These are phyloP conservation scores for Colletotrichum simmondsii DNA, from an alignment of 2,329 filamentous ascomycete species.

Conservation along the genomic window DNA sequence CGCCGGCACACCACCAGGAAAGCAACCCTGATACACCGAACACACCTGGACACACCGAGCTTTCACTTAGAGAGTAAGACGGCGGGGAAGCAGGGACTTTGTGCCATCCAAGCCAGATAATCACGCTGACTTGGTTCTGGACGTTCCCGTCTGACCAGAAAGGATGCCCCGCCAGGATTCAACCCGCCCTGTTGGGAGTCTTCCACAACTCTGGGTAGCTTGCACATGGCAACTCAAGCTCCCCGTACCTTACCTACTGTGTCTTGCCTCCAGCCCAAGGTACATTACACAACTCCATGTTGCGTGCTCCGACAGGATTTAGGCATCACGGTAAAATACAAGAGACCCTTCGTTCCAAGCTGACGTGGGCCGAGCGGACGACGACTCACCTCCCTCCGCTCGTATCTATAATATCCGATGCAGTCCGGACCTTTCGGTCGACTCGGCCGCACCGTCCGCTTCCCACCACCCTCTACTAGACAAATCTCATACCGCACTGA, in stretches of 20 bases:
- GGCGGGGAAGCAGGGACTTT: neutral
- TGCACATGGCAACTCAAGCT: neutral
- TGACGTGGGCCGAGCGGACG: constrained; percentile 11
- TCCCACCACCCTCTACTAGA: neutral
- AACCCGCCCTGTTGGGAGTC: neutral
- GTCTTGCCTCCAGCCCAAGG: neutral
- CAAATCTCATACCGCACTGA: neutral
- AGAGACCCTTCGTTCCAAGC: neutral
- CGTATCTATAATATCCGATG: neutral
- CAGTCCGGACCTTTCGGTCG: constrained; percentile 11
- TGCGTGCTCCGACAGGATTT: neutral
- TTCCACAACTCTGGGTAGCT: neutral
- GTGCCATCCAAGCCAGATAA: neutral
- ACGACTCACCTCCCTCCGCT: neutral
- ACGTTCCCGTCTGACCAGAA: neutral
- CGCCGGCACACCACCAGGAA: neutral
- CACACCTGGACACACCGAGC: neutral
- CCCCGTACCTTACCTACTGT: too few species aligned
- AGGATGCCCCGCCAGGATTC: neutral
- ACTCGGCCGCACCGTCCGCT: neutral
- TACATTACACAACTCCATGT: neutral
- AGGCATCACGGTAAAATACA: neutral
- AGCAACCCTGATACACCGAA: neutral
- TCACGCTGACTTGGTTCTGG: neutral
- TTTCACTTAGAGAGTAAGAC: neutral